Evolutionary conservation across 306 rosid genomes (phyloP).

Genomic region (Rosa chinensis): DNA sequence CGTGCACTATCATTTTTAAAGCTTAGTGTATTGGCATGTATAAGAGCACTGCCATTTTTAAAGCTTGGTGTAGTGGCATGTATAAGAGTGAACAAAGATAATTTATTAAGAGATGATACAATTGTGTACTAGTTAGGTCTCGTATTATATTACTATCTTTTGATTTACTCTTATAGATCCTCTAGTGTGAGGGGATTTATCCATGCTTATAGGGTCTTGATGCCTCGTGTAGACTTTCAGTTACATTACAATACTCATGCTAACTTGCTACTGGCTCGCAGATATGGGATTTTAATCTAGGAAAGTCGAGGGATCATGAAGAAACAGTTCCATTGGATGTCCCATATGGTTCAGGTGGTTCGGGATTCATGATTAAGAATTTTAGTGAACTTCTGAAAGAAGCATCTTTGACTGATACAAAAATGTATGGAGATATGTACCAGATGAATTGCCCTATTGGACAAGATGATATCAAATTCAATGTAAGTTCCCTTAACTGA

Average conservation of each 20-base stretch:
- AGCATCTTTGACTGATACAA: conserved; percentile 33
- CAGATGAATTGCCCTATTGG: conserved; percentile 35
- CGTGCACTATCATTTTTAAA: neutral
- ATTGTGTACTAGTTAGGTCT: neutral
- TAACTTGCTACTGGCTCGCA: conserved; percentile 30
- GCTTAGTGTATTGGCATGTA: too few relatives aligned
- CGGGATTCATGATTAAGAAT: conserved; percentile 44
- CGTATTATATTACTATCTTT: neutral
- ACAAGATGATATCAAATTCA: conserved; percentile 39
- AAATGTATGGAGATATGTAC: conserved; percentile 42
- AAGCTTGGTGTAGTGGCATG: neutral
- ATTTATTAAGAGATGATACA: neutral
- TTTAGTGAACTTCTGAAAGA: conserved; percentile 47
- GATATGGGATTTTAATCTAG: conserved; percentile 72
- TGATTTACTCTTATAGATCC: neutral
- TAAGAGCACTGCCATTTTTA: too few relatives aligned
- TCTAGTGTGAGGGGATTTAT: neutral
- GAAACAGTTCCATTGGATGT: conserved; percentile 41
- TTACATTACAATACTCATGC: neutral
- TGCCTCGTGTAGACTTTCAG: neutral
- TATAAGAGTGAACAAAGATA: neutral
- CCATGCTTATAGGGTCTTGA: neutral
- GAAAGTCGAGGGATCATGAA: conserved; percentile 41
- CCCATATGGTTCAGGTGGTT: conserved; percentile 36
- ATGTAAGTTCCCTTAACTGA: conserved; percentile 33